These are phyloP conservation scores for Fusarium sp. DNA, from an alignment of 2,329 filamentous ascomycete genomes.

Conservation along the genomic window DNA sequence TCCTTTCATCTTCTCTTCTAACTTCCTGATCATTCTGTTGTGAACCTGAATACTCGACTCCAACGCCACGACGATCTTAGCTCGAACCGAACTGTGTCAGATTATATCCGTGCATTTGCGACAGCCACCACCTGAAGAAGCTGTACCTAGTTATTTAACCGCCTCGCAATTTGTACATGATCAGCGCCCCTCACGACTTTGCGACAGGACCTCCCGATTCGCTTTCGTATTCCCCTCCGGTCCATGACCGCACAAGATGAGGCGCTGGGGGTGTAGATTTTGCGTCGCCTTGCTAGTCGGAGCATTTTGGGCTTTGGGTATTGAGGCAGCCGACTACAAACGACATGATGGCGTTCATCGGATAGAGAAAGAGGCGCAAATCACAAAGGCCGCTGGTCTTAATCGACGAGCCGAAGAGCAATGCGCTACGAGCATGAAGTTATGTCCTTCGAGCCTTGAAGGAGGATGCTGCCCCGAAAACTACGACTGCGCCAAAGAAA, in stretches of 20 bases:
- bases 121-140: slow-evolving; percentile 5
- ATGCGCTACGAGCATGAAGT: slow-evolving; percentile 47
- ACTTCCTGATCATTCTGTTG: slow-evolving; percentile 9
- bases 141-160: slow-evolving; percentile 29
- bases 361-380: slow-evolving; percentile 47
- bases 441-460: slow-evolving; percentile 56
- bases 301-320: slow-evolving; percentile 37
- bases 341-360: slow-evolving; percentile 51
- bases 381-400: slow-evolving; percentile 40
- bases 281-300: slow-evolving; percentile 36
- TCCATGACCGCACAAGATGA: slow-evolving; percentile 41
- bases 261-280: slow-evolving; percentile 40
- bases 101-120: slow-evolving; percentile 16
- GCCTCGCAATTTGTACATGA: slow-evolving; percentile 25
- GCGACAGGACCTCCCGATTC: slow-evolving; percentile 13
- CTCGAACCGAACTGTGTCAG: slow-evolving; percentile 14
- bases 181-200: slow-evolving; percentile 19
- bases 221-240: slow-evolving; percentile 29
- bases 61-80: slow-evolving; percentile 8
- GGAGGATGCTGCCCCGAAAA: slow-evolving; percentile 63
- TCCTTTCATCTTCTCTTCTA: slow-evolving; percentile 24
- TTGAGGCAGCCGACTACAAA: slow-evolving; percentile 47
- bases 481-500: slow-evolving; percentile 62
- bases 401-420: slow-evolving; percentile 34
- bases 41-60: slow-evolving; percentile 7